Base-by-base conservation (phyloP, 768 basidiomycete species). In the Kwoniella shandongensis region DNA sequence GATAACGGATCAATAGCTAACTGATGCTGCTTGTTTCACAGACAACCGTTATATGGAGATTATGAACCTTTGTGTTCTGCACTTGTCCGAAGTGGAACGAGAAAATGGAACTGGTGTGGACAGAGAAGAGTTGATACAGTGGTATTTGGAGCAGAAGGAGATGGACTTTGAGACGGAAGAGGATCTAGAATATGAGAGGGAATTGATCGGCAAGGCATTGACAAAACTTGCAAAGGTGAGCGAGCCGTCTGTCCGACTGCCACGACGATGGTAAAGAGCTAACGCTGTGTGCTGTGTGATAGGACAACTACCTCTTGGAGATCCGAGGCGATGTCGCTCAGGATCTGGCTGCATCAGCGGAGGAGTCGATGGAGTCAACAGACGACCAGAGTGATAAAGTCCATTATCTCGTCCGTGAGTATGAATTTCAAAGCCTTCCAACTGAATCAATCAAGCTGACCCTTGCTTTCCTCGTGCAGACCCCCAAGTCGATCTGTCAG, bases 81-180 rank as follows among this genome's bases (percentile, higher is more conserved):
- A 92, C 67, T 79, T 99, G 23, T 80, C 85, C 17, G 84, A 86
- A 35, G 79, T 85, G 12, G 96, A 99, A 78, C 81, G 83, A 25
- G 83, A 85, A 66, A 86, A 83, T 0, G 87, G 86, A 18, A 80
- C 78, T 50, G 93, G 93, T 2, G 78, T 94, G 38, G 88, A 91
- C 68, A 82, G 87, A 42, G 91, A 94, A 64, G 93, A 96, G 66
- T 81, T 99, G 53, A 88, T 94, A 61, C 91, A 94, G 73, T 94
- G 91, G 93, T 98, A 97, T 73, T 82, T 98, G 53, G 96, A 99
- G 79, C 78, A 83, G 62, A 88, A 85, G 75, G 96, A 99, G 76
- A 79, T 81, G 8, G 88, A 91, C 61, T 79, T 98, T 36, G 83
- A 86, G 62, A 86, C 87, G 50, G 82, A 91, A 4, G 91, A 92